These are phyloP conservation scores for Herpotrichia juniperi DNA, from an alignment of 2,329 filamentous ascomycete genomes.

Conservation along the genomic window DNA sequence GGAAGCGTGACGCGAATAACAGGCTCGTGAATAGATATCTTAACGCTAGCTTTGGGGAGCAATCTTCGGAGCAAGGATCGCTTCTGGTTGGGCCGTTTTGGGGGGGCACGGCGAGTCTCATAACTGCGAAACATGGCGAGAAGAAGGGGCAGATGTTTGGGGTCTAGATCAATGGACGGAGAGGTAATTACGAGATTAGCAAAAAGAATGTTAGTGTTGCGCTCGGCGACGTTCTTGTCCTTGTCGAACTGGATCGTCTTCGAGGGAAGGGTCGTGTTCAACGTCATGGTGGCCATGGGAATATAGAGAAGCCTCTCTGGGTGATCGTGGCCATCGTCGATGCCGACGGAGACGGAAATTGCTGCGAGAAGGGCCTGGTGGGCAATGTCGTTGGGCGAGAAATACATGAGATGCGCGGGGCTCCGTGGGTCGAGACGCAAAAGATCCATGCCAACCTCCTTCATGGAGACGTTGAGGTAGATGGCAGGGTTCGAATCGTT, in stretches of 20 bases:
- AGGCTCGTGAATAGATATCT: constrained; percentile 95
- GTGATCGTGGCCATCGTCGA: constrained; percentile 87
- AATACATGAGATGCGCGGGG: constrained; percentile 97
- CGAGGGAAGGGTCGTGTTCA: constrained; percentile 91
- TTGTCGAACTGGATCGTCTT: constrained; percentile 86
- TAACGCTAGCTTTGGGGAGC: constrained; percentile 90
- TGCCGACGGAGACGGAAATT: constrained; percentile 86
- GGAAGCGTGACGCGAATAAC: constrained; percentile 89
- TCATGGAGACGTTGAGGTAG: constrained; percentile 87
- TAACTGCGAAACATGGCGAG: constrained; percentile 72
- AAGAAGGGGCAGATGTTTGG: constrained; percentile 86
- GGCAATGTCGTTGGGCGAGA: constrained; percentile 87
- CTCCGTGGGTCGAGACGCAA: constrained; percentile 91
- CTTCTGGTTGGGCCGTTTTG: constrained; percentile 47
- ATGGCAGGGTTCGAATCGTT: constrained; percentile 73
- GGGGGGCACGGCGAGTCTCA: constrained; percentile 30
- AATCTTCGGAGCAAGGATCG: constrained; percentile 81
- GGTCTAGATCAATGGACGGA: constrained; percentile 90
- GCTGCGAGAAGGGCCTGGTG: constrained; percentile 93
- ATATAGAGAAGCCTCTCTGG: constrained; percentile 89
- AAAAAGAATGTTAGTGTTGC: constrained; percentile 95
- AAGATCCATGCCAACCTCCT: constrained; percentile 92
- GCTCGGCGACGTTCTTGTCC: constrained; percentile 74
- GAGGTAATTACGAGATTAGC: constrained; percentile 96
- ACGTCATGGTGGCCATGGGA: constrained; percentile 94